Evolutionary conservation across 768 basidiomycete species (phyloP).

Genomic region (Boletus patriciae): DNA sequence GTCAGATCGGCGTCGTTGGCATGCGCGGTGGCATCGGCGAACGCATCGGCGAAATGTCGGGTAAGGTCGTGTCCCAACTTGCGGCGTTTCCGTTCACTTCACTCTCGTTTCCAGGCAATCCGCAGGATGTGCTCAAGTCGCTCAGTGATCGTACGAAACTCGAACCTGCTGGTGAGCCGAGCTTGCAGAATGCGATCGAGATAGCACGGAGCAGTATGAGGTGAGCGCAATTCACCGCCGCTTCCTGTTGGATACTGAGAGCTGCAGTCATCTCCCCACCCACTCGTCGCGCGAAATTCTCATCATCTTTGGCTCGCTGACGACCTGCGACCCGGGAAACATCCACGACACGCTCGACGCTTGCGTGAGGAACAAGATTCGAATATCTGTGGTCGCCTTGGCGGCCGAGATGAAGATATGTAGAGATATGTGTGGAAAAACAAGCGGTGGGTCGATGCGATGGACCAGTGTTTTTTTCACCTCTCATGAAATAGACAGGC

Average conservation of each 20-base stretch:
- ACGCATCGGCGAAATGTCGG: constrained; percentile 88
- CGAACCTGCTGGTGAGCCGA: constrained; percentile 90
- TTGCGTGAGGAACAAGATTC: constrained; percentile 79
- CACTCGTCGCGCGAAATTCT: constrained; percentile 96
- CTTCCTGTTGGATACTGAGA: constrained; percentile 4
- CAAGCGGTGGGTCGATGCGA: constrained; percentile 61
- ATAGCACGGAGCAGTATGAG: constrained; percentile 94
- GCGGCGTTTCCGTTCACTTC: constrained; percentile 4
- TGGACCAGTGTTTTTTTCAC: neutral
- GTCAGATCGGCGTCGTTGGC: constrained; percentile 93
- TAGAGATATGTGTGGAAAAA: constrained; percentile 85
- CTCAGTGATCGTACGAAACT: constrained; percentile 85
- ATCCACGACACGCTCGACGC: constrained; percentile 93
- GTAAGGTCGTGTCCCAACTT: constrained; percentile 41
- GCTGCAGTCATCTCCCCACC: constrained; percentile 85
- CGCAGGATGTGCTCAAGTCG: constrained; percentile 89
- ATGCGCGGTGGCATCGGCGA: constrained; percentile 92
- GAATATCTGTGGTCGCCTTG: constrained; percentile 90
- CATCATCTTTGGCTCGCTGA: constrained; percentile 91
- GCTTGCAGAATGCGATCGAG: constrained; percentile 95
- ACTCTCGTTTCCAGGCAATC: constrained; percentile 64
- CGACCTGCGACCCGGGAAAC: constrained; percentile 95
- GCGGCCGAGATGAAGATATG: constrained; percentile 99
- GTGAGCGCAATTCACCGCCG: constrained; percentile 40
- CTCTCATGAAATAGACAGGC: constrained; percentile 42